Conservation (phyloP, 345 rosid genomes). For the Barbarea vulgaris region DNA sequence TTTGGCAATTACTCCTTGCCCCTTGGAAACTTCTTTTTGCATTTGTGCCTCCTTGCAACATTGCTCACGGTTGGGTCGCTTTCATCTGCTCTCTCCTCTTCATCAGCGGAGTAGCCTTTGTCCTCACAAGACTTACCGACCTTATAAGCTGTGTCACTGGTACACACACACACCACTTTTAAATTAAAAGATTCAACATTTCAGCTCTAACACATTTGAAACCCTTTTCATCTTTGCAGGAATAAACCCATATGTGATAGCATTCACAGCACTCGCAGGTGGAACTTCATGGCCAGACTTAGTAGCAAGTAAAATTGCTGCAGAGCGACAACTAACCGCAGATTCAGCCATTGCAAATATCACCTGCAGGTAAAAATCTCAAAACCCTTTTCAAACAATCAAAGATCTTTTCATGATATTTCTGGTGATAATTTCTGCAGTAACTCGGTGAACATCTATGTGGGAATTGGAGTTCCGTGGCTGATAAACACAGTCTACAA, state of each 20-base stretch:
- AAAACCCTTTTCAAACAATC: background rate
- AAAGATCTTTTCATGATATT: constrained; percentile 9
- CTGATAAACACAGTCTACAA: constrained; percentile 87
- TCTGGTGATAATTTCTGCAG: constrained; percentile 42
- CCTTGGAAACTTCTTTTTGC: constrained; percentile 91
- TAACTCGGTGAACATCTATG: constrained; percentile 91
- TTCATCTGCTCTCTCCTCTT: constrained; percentile 79
- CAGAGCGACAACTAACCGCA: constrained; percentile 87
- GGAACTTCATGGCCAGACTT: constrained; percentile 99
- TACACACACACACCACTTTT: constrained; percentile 38
- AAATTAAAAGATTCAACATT: constrained; percentile 8
- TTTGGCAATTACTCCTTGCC: constrained; percentile 64
- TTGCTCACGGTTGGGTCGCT: constrained; percentile 93
- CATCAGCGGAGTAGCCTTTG: constrained; percentile 81
- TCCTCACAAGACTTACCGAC: constrained; percentile 75
- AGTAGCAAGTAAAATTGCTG: constrained; percentile 97
- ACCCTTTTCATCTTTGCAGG: constrained; percentile 48
- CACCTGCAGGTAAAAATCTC: constrained; percentile 73
- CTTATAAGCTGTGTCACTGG: constrained; percentile 95
- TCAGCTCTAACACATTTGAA: constrained; percentile 1
- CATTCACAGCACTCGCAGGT: constrained; percentile 87
- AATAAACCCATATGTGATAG: constrained; percentile 88
- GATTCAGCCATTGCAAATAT: constrained; percentile 98
- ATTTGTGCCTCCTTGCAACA: constrained; percentile 82
- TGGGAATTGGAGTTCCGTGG: constrained; percentile 96